Evolutionary conservation across 495 filamentous ascomycete genomes (phyloP), one percentile per base, ranked within the genome.

Genomic region (Trichoderma gamsii): DNA sequence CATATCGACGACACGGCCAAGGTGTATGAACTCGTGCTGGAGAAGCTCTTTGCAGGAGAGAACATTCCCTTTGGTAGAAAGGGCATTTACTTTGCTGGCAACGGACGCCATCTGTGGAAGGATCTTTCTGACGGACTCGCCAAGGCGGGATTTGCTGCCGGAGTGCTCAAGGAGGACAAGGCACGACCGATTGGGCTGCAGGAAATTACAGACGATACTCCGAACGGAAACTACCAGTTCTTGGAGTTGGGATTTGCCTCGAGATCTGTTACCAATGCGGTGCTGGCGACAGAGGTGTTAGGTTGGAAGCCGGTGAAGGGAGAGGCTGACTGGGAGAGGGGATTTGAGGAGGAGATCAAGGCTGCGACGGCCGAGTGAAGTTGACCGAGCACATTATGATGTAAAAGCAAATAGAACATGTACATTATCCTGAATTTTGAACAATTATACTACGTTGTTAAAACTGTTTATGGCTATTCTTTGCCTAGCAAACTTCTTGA

Each of bases 21-120:
- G 11, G 66, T 86, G 13, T 85, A 81, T 71, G 9, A 71, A 56
- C 23, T 69, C 9, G 32, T 71, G 4, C 23, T 71, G 27, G 66
- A 46, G 38, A 63, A 68, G 56, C 56, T 68, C 15, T 15, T 46
- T 61, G 56, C 56, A 8, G 11, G n/a, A 0, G 69, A 72, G 12
- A 72, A 68, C 25, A 67, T 83, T 7, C 81, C 79, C 2, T 70
- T 68, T 27, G 82, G 83, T 0, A 75, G 79, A 67, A 70, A 73
- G 65, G 83, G 80, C 0, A 79, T 82, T 41, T 77, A 79, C 51
- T 86, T 84, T 70, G 76, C 73, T 18, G 78, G 72, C 2, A 80
- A 73, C 35, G 83, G 82, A 0, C 69, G 70, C 11, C 74, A 78
- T 69, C 71, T 75, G 2, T 84, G 78, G 80, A 65, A 61, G 13